Base-by-base conservation (phyloP, 768 basidiomycete species). In the Pleurotus eryngii region DNA sequence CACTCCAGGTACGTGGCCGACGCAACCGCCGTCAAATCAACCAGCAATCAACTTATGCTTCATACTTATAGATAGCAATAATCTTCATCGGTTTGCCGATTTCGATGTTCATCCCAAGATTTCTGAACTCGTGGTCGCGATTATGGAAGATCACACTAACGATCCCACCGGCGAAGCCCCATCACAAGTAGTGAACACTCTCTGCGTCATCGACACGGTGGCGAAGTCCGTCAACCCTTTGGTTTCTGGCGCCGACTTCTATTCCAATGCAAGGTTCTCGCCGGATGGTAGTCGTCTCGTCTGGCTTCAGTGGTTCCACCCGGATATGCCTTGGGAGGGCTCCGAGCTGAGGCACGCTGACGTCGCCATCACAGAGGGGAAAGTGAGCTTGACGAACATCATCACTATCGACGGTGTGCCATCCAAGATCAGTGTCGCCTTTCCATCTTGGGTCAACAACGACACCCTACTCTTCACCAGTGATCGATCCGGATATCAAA, bases 291-390 rank as follows among this genome's bases (percentile, higher is more conserved):
- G 67, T 35, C 75, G 72, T 53, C 62, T 90, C n/a, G 79, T 77
- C 1, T 92, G 84, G 84, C 73, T 82, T 42, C 76, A 85, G 59
- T 89, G 88, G 89, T 77, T 68, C 59, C 86, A 86, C 48, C 74
- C 76, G 8, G 73, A 75, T 57, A 75, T 77, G 73, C 74, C 89
- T 11, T 92, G 87, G 87, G 82, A 87, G 63, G 85, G 84, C 3
- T 73, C 78, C 1, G 70, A 81, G 61, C 73, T 90, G 57, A 73
- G 77, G 64, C 63, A 85, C 35, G 87, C 80, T 0, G 72, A 80
- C 14, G 72, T 86, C 37, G 39, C 56, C 3, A 49, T 73, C 18
- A 56, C 65, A 20, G 61, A 59, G 3, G 60, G 68, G 38, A 59
- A 46, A 3, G 26, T 82, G 46, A 57, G 67, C 18, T 47, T 83